Base-by-base conservation (phyloP, 441 rosid species). In the Hura crepitans region DNA sequence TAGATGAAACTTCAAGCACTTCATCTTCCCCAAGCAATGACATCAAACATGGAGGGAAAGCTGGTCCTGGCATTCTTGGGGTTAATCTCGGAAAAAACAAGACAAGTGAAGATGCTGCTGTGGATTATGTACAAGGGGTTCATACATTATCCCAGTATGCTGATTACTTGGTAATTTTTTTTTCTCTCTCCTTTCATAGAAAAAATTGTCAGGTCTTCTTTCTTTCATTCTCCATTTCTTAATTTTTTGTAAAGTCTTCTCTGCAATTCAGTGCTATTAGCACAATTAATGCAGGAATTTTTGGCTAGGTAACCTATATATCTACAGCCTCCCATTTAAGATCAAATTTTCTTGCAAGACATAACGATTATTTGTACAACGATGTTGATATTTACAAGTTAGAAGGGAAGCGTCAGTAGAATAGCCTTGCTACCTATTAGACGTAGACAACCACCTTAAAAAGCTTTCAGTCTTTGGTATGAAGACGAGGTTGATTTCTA, bases 31-130 rank as follows among this genome's bases (percentile, higher is more conserved):
- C 86, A 35, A 70, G 66, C 37, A 91, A 85, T 49, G 96, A 87
- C 42, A 77, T 62, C 58, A 89, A 86, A 80, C 91, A 87, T 4
- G 97, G 97, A 59, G 97, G 99, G 39, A 94, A 94, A 83, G 96
- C 99, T 71, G 99, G 99, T 65, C 97, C 97, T 69, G 99, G 99
- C 74, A 92, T 95, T 74, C 97, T 95, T 69, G 99, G 97, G 62
- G 97, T 92, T 66, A 95, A 94, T 78, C 94, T 94, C 75, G 99
- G 99, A 80, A 94, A 94, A 84, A 94, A 92, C 81, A 94, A 94
- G 83, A 84, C 88, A 42, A 94, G 91, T 81, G 97, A 92, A 78
- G 97, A 94, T 86, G 96, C 97, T 51, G 84, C 94, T 62, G 84
- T 89, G 46, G 97, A 94, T 76, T 94, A 92, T 81, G 97, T 94